Percentiles rank a stretch among this genome's conserved stretches.
Evolutionary conservation across 495 filamentous ascomycete species (phyloP).

Genomic region (Glonium stellatum): DNA sequence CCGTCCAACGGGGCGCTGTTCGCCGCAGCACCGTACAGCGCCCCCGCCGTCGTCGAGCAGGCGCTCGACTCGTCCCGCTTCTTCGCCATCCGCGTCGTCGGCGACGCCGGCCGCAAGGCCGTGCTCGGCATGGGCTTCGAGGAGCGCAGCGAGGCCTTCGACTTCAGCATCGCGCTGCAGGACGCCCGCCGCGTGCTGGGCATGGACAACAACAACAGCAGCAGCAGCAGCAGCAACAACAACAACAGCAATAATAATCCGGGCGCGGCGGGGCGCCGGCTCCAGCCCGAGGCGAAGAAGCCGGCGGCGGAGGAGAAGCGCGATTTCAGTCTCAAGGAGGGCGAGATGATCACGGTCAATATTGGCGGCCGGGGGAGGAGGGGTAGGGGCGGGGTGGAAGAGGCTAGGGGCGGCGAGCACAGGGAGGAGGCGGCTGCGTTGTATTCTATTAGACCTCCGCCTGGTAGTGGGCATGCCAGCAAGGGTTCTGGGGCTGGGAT

Average conservation of each 20-base stretch:
- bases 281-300: constrained; percentile 23
- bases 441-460: constrained; percentile 45
- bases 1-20: constrained; percentile 61
- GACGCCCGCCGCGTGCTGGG: constrained; percentile 58
- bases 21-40: constrained; percentile 68
- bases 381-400: constrained; percentile 15
- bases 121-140: constrained; percentile 78
- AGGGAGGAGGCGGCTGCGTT: constrained; percentile 34
- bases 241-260: no score
- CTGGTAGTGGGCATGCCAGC: constrained; percentile 12
- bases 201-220: constrained; percentile 30
- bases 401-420: constrained; percentile 13
- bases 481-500: constrained; percentile 42
- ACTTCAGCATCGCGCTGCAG: constrained; percentile 72
- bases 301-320: constrained; percentile 46
- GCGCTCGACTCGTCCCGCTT: constrained; percentile 68
- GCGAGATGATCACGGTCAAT: constrained; percentile 77
- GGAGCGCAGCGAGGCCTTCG: constrained; percentile 73
- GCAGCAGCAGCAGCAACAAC: no score
- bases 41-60: constrained; percentile 54
- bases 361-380: constrained; percentile 43
- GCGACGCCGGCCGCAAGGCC: constrained; percentile 61
- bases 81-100: constrained; percentile 71
- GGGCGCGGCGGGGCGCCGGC: constrained; percentile 20
- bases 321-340: constrained; percentile 75